phyloP scores from a whole-genome alignment of 768 basidiomycete genomes.

The Mycena vulgaris region DNA sequence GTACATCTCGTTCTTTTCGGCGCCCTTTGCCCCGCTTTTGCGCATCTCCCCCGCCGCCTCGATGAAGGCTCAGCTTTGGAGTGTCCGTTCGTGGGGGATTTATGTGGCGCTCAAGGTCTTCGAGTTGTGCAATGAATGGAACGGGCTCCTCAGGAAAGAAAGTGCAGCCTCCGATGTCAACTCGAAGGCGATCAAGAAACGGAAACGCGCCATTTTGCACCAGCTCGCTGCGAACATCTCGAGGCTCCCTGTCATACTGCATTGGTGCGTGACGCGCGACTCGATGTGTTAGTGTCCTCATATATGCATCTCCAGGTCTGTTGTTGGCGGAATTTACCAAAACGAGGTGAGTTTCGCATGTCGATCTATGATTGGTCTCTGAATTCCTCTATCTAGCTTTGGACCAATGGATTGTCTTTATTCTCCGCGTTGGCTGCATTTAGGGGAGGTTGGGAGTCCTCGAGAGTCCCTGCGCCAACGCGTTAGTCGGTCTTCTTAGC shows the following conservation, averaged over 20 bases:
- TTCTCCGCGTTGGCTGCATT: constrained; percentile 34
- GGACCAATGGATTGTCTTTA: constrained; percentile 32
- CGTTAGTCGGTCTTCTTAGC: not conserved
- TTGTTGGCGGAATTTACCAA: constrained; percentile 34
- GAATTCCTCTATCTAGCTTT: constrained; percentile 15
- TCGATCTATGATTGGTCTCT: not conserved
- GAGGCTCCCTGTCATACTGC: constrained; percentile 35
- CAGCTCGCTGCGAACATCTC: constrained; percentile 30
- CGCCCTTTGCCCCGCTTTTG: constrained; percentile 41
- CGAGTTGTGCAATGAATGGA: constrained; percentile 23
- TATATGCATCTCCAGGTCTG: constrained; percentile 23
- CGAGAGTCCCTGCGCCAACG: constrained; percentile 20
- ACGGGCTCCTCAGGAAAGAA: constrained; percentile 16
- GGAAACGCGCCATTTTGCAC: constrained; percentile 23
- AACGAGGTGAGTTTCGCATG: constrained; percentile 22
- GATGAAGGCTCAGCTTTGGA: constrained; percentile 30
- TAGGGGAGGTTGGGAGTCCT: constrained; percentile 31
- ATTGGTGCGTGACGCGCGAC: constrained; percentile 21
- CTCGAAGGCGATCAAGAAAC: constrained; percentile 8
- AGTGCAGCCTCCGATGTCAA: not conserved
- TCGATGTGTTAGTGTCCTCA: not conserved
- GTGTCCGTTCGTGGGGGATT: constrained; percentile 33
- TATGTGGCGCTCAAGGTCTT: constrained; percentile 27
- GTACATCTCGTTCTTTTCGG: constrained; percentile 64
- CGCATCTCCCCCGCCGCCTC: constrained; percentile 28